Base-by-base conservation (phyloP, 139 green algal species). In the Tetradesmus obliquus region DNA sequence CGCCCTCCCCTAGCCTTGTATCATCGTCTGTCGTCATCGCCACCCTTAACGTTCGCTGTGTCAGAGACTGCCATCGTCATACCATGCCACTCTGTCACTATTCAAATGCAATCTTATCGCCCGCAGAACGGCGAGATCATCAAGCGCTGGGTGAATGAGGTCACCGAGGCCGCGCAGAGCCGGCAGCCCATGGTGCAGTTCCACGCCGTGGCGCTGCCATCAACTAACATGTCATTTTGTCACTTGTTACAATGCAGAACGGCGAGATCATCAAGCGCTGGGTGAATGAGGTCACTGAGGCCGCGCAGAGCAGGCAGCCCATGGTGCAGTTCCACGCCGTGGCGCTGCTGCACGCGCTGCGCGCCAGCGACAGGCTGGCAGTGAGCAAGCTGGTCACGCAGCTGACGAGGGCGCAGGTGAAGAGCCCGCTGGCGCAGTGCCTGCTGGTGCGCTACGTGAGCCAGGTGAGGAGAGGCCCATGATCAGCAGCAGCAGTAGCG, bases 291-390 rank as follows among this genome's bases (percentile, higher is more conserved):
- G 84, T 89, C 94, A 95, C 99, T 45, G 98, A 99, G 93, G 98
- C 98, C 5, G 95, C 98, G 84, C 96, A 96, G 83, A 96, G 91
- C 90, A 98, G 97, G 87, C 95, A 99, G 88, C 93, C 95, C 82
- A 98, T 99, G 95, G 98, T 99, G 84, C 97, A 99, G 94, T 99
- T 98, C 91, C 98, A 99, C 88, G 98, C 97, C 3, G 96, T 99
- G 13, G 98, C 97, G 15, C 94, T 99, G 84, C 96, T 99, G 92
- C 98, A 99, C 88, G 97, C 96, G 6, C 96, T 99, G 87, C 94
- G 86, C 22, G 95, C 97, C 71, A 97, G 93, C 57, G 98, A 99
- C 95, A 92, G 98, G 8, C 95, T 99, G 53, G 98, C 98, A 0
- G 96, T 99, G 85, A 98, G 91, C 95, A 99, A 99, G 96, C 96